Base-by-base conservation (phyloP, 2,329 filamentous ascomycete species). In the Neopestalotiopsis rosae region DNA sequence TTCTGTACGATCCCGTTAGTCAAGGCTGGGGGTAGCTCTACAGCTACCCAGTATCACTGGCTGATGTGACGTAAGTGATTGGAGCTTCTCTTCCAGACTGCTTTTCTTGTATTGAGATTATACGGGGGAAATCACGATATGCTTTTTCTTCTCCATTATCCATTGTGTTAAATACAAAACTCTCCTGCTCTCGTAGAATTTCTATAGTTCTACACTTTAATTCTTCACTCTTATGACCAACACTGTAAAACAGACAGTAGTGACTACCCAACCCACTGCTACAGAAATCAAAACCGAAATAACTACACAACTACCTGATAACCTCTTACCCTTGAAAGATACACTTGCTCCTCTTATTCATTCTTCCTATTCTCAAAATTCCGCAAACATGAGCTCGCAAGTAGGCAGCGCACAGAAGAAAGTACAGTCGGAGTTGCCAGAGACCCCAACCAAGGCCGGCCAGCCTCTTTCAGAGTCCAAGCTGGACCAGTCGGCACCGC, bases 401-500 rank as follows among this genome's bases (percentile, higher is more conserved):
- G 32, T 67, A 7, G 66, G 66, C 13, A 70, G 70, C 66, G 74
- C 74, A 68, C 69, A 74, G 17, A 72, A 67, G 40, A 74, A 74
- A 65, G 68, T 67, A 17, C 59, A 70, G 38, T 67, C 40, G 13
- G 73, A 71, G 34, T 14, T 24, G 14, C 32, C 30, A 30, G 32
- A 67, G 34, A 67, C 57, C 38, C 57, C 42, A n/a, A 61, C 38
- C 30, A 58, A 69, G 1, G 49, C 42, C 40, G 65, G 69, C 10
- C 62, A 65, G 32, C 71, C 56, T 13, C 38, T 67, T 2, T 68
- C 69, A 68, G 69, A 70, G 71, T 74, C 52, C n/a, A 64, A 70
- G 1, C 69, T 72, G 7, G 69, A 74, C 64, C 66, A 69, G 13
- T 70, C 72, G 12, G 73, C 71, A 17, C 76, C 77, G 1, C 71